phyloP scores from a whole-genome alignment of 1,139 yeast genomes.

The Blastobotrys arbuscula region DNA sequence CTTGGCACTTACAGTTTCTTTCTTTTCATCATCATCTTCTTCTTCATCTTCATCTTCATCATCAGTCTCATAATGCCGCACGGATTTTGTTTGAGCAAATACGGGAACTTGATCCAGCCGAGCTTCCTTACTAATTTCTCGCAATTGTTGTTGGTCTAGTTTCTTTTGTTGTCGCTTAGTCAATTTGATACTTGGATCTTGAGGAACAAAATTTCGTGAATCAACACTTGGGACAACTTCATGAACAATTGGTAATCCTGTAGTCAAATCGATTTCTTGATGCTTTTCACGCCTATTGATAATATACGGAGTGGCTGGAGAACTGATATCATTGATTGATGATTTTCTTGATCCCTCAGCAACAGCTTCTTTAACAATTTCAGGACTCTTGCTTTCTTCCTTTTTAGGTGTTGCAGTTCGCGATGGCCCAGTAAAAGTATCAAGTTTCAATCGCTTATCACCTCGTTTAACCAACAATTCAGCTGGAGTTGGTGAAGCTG shows the following conservation, averaged over 20 bases:
- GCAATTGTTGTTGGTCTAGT: constrained; percentile 19
- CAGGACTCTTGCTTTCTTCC: background rate
- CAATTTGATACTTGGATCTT: constrained; percentile 9
- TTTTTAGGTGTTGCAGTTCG: background rate
- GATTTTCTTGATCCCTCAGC: background rate
- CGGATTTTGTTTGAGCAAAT: constrained; percentile 5
- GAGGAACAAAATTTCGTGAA: constrained; percentile 2
- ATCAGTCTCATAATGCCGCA: constrained; percentile 4
- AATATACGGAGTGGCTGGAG: background rate
- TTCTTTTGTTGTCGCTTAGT: constrained; percentile 21
- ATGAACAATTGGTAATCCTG: constrained; percentile 8
- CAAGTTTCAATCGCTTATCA: background rate
- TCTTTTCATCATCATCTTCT: background rate
- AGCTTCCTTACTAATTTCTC: constrained; percentile 15
- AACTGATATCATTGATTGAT: background rate
- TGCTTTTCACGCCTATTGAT: background rate
- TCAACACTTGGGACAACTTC: constrained; percentile 7
- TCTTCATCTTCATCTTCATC: constrained; percentile 12
- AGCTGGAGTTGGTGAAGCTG: constrained; percentile 6
- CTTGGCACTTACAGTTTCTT: constrained; percentile 3
- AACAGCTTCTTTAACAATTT: background rate
- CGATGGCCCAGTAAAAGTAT: background rate
- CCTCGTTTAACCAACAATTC: constrained; percentile 2
- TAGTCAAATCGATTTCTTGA: constrained; percentile 4
- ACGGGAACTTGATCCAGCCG: constrained; percentile 13